Evolutionary conservation across 1,284 basidiomycete species (phyloP).

Genomic region (Ustilago esculenta): DNA sequence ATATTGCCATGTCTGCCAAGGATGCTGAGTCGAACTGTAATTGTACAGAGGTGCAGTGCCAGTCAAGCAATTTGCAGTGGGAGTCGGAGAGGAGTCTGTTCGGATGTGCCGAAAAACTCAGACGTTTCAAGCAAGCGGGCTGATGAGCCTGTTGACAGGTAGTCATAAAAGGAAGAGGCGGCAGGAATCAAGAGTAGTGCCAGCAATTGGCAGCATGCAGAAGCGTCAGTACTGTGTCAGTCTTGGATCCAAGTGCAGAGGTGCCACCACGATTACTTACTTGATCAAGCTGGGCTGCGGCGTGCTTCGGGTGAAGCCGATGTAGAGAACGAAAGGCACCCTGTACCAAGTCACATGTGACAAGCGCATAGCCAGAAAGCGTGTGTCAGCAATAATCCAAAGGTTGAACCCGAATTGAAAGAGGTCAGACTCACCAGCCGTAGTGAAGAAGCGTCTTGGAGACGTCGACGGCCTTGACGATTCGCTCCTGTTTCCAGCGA

Average conservation of each 20-base stretch:
- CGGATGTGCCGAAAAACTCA: slow-evolving; percentile 18
- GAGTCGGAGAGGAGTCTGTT: background rate
- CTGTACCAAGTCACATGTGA: slow-evolving; percentile 18
- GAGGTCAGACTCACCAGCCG: slow-evolving; percentile 53
- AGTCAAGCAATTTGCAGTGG: background rate
- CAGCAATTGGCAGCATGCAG: background rate
- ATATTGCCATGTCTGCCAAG: slow-evolving; percentile 5
- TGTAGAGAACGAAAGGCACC: slow-evolving; percentile 65
- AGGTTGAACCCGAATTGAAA: background rate
- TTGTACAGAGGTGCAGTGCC: slow-evolving; percentile 18
- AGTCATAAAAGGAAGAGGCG: background rate
- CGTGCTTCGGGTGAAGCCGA: slow-evolving; percentile 63
- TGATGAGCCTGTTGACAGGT: slow-evolving; percentile 50
- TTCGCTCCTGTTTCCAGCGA: slow-evolving; percentile 51
- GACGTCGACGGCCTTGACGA: slow-evolving; percentile 61
- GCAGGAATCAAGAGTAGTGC: background rate
- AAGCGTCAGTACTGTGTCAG: too few species aligned
- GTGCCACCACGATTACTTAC: slow-evolving; percentile 35
- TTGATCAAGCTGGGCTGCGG: slow-evolving; percentile 64
- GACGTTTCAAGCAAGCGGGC: slow-evolving; percentile 51
- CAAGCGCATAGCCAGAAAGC: background rate
- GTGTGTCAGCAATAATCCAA: background rate
- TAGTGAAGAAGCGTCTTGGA: slow-evolving; percentile 64
- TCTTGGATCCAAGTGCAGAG: too few species aligned
- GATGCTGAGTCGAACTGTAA: background rate